Percentiles rank a stretch among this genome's conserved stretches.
Conservation (phyloP, 495 filamentous ascomycete genomes). For the Trypethelium eluteriae region DNA sequence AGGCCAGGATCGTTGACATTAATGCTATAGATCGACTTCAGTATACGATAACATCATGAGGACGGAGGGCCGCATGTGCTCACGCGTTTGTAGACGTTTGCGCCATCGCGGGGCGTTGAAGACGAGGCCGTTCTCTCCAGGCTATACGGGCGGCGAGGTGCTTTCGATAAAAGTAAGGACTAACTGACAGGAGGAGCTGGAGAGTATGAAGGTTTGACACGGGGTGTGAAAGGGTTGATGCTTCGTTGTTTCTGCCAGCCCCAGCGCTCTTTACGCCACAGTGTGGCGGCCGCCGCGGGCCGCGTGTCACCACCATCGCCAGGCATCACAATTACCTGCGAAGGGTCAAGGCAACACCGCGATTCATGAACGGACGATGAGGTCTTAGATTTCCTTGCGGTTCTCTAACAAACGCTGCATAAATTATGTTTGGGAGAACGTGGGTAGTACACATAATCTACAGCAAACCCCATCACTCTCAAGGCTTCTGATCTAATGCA, state of each 20-base stretch:
- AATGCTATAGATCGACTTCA: conserved; percentile 44
- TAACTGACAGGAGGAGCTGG: background rate
- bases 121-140: conserved; percentile 14
- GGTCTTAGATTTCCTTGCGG: too few species aligned
- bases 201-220: background rate
- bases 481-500: background rate
- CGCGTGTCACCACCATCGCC: background rate
- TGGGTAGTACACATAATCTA: background rate
- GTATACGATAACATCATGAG: conserved; percentile 5
- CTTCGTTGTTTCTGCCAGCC: conserved; percentile 1
- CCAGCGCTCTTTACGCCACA: conserved; percentile 11
- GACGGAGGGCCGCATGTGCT: conserved; percentile 6
- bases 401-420: background rate
- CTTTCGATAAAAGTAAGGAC: background rate
- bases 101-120: conserved; percentile 28
- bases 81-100: conserved; percentile 36
- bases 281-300: conserved; percentile 13
- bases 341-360: too few species aligned
- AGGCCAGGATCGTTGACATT: conserved; percentile 73
- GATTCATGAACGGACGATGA: background rate
- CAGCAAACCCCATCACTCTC: background rate
- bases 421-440: background rate
- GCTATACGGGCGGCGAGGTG: background rate
- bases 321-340: background rate
- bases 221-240: background rate